Evolutionary conservation across 352 stramenopile species (phyloP), one percentile per base, ranked within the genome.

Genomic region (Globisporangium emineosum): DNA sequence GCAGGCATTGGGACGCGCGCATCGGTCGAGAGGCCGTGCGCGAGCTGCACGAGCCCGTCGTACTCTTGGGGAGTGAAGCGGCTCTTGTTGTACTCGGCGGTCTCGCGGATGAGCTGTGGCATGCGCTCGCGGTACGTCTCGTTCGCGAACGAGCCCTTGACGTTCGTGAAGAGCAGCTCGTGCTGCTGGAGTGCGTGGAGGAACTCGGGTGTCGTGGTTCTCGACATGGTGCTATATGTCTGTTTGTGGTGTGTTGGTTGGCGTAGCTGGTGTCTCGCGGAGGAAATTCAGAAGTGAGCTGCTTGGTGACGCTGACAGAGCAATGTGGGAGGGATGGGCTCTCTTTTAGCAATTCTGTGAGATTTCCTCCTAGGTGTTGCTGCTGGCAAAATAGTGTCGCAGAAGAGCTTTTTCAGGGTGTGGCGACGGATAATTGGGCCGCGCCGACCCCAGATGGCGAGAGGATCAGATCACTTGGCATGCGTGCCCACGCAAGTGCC

Each of bases 121-220:
- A 91, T 67, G 56, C 83, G 77, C 33, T 79, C 72, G 29, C 71
- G 72, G 72, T 81, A 89, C 55, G 80, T 88, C 49, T 89, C 77
- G 54, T 89, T 77, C n/a, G 83, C 73, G 55, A 91, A 90, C 15
- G 80, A 83, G 62, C 78, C 80, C 6, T 70, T 59, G 49, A 80
- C 73, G 64, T 81, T 75, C 15, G 78, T 75, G 51, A 69, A 77
- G 51, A 92, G 57, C 21, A 89, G 65, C 50, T 91, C 80, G 57
- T 91, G 91, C 57, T 90, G 72, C 61, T 70, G 47, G 19, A 87
- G 62, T 7, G 62, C 66, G 19, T 60, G 60, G 65, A 84, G 72
- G 70, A 89, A 89, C 52, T 77, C 67, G 43, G 73, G 43, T 0
- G 76, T 79, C 53, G 62, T 76, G 58, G 29, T 43, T 29, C 62